phyloP scores from a whole-genome alignment of 345 rosid genomes.

The Rhizophora apiculata region DNA sequence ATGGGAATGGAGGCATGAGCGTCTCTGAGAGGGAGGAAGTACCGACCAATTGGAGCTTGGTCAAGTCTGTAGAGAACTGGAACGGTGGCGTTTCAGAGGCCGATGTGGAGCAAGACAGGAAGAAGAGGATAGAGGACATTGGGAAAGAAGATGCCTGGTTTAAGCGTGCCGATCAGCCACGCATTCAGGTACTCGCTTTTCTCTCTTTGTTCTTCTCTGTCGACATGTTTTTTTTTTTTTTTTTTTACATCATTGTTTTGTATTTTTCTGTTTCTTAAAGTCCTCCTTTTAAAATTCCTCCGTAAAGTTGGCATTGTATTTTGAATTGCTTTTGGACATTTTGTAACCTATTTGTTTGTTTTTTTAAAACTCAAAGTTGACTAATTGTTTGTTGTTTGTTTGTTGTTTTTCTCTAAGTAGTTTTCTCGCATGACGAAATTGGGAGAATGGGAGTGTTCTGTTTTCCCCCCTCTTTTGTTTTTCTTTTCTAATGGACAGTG shows the following conservation, averaged over 20 bases:
- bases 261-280: not conserved
- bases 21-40: slow-evolving; percentile 15
- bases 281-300: too few relatives aligned
- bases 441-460: too few relatives aligned
- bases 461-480: too few relatives aligned
- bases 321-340: too few relatives aligned
- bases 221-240: not conserved
- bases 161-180: slow-evolving; percentile 40
- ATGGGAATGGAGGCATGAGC: slow-evolving; percentile 29
- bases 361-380: too few relatives aligned
- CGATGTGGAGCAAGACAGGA: slow-evolving; percentile 58
- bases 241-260: not conserved
- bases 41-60: slow-evolving; percentile 53
- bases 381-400: too few relatives aligned
- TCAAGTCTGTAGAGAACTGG: slow-evolving; percentile 53
- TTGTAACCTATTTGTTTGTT: too few relatives aligned
- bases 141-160: slow-evolving; percentile 99
- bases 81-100: slow-evolving; percentile 24
- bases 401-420: too few relatives aligned
- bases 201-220: not conserved
- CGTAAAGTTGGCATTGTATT: too few relatives aligned
- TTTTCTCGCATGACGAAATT: too few relatives aligned
- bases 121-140: slow-evolving; percentile 86
- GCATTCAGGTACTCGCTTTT: slow-evolving; percentile 49
- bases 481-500: too few relatives aligned